Percentiles rank a stretch among this genome's conserved stretches.
phyloP scores from a whole-genome alignment of 495 filamentous ascomycete genomes.

The Xylaria castorea region DNA sequence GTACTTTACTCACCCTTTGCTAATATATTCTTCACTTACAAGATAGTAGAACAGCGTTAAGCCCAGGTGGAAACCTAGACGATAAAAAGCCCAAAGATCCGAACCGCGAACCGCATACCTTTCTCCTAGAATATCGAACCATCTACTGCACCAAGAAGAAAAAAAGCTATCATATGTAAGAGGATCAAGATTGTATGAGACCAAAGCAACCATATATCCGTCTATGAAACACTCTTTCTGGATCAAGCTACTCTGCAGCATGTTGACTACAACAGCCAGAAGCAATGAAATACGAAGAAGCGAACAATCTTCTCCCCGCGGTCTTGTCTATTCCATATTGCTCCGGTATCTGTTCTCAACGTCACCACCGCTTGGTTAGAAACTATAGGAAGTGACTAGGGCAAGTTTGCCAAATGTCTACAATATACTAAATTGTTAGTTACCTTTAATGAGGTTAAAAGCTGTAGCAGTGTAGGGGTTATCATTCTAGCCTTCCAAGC shows the following conservation, averaged over 20 bases:
- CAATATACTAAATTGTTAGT: no score
- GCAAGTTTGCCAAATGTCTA: no score
- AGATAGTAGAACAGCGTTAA: not conserved
- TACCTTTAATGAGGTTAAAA: no score
- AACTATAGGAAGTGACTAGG: no score
- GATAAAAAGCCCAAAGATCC: not conserved
- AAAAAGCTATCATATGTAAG: not conserved
- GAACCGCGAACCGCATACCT: not conserved
- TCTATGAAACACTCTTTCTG: not conserved
- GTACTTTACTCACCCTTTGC: not conserved
- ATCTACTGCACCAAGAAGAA: not conserved
- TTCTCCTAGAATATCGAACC: not conserved
- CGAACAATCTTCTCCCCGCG: no score
- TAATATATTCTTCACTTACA: not conserved
- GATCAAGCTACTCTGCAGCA: no score
- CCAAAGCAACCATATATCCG: not conserved
- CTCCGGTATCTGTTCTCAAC: no score
- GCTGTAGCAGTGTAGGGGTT: conserved; percentile 31
- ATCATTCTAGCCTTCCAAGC: conserved; percentile 25
- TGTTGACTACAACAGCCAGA: no score
- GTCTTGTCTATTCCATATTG: no score
- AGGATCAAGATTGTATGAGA: not conserved
- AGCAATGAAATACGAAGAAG: no score
- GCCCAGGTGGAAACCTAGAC: not conserved
- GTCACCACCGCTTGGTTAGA: no score